A percentile compares a stretch with the other conserved stretches of the same genome.
Conservation (phyloP, 1,284 basidiomycete species). For the Peniophora sp. region DNA sequence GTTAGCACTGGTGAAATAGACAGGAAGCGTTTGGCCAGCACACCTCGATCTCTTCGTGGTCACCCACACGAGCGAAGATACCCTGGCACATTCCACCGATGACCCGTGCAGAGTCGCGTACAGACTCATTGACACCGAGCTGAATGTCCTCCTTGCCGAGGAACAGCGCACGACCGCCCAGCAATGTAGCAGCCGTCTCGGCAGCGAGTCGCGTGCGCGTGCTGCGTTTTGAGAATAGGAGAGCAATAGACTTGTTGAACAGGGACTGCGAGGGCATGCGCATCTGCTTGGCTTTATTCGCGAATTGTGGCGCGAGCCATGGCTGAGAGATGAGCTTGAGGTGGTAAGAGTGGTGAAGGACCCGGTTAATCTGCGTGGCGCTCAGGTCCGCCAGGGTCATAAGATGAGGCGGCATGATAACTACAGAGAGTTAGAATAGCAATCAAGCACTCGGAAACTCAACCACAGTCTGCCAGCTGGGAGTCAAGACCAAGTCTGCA, state of each 20-base stretch:
- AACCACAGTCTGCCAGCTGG: not conserved
- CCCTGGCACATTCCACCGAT: slow-evolving; percentile 95
- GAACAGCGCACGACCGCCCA: slow-evolving; percentile 91
- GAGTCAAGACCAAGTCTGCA: no score
- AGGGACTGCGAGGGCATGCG: slow-evolving; percentile 65
- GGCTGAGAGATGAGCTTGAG: slow-evolving; percentile 56
- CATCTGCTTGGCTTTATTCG: slow-evolving; percentile 28
- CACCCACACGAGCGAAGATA: slow-evolving; percentile 93
- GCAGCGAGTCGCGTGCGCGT: slow-evolving; percentile 88
- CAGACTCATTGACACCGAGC: slow-evolving; percentile 90
- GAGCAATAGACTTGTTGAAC: slow-evolving; percentile 75
- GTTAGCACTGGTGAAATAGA: not conserved
- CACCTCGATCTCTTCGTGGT: slow-evolving; percentile 89
- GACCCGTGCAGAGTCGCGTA: slow-evolving; percentile 82
- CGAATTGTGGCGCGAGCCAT: slow-evolving; percentile 45
- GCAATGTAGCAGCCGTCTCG: slow-evolving; percentile 70
- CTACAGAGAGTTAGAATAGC: slow-evolving; percentile 14
- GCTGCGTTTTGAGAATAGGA: slow-evolving; percentile 90
- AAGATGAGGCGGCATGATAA: slow-evolving; percentile 52
- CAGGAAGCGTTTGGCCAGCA: slow-evolving; percentile 11
- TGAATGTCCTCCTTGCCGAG: slow-evolving; percentile 92
- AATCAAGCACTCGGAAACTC: not conserved
- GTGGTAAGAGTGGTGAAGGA: slow-evolving; percentile 53
- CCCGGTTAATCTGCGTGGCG: slow-evolving; percentile 57
- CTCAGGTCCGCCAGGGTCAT: slow-evolving; percentile 82